Conservation (phyloP, 768 basidiomycete genomes). For the Baorangia bicolor region DNA sequence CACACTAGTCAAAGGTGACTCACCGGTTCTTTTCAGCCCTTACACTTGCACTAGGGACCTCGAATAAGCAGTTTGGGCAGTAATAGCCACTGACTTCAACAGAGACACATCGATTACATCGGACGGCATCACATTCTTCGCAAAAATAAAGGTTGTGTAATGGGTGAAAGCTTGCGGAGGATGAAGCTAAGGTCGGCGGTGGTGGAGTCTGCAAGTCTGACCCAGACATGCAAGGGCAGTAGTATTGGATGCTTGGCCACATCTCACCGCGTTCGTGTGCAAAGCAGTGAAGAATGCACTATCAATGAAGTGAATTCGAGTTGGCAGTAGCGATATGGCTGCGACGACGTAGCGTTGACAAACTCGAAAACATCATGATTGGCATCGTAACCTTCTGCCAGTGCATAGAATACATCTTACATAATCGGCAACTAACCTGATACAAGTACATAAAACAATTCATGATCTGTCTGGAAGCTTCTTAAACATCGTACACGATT, state of each 20-base stretch:
- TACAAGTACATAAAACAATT: constrained; percentile 6
- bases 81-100: constrained; percentile 97
- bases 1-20: constrained; percentile 10
- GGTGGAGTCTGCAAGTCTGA: constrained; percentile 50
- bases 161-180: constrained; percentile 78
- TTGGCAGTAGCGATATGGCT: too few relatives aligned
- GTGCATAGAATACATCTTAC: constrained; percentile 12
- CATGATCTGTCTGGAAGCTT: neutral
- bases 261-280: constrained; percentile 21
- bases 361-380: too few relatives aligned
- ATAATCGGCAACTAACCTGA: constrained; percentile 1
- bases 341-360: neutral
- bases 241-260: constrained; percentile 55
- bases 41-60: constrained; percentile 98
- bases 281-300: neutral
- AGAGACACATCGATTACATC: constrained; percentile 90
- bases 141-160: constrained; percentile 92
- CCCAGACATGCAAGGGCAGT: constrained; percentile 69
- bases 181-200: constrained; percentile 73
- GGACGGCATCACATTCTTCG: constrained; percentile 95
- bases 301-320: neutral
- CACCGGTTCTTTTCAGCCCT: constrained; percentile 96
- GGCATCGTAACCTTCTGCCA: too few relatives aligned
- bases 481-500: constrained; percentile 52
- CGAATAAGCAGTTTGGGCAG: constrained; percentile 97